These are phyloP conservation scores for Scedosporium aurantiacum DNA, from an alignment of 2,329 filamentous ascomycete genomes.

Conservation along the genomic window DNA sequence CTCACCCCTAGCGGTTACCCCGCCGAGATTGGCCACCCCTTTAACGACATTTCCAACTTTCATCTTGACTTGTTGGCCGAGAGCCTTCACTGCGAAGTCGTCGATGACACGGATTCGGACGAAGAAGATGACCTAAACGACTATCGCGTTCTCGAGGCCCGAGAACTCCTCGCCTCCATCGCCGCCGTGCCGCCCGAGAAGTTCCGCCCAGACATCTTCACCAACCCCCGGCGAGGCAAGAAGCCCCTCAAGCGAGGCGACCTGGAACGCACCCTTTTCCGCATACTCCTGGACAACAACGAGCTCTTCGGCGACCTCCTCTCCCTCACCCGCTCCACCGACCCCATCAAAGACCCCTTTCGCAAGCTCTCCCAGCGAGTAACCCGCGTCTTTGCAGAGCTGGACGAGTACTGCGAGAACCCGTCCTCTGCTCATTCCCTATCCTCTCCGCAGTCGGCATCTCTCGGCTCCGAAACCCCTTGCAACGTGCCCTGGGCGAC, in stretches of 20 bases:
- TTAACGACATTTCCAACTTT: conserved; percentile 35
- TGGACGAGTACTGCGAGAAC: conserved; percentile 22
- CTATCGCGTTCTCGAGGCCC: conserved; percentile 34
- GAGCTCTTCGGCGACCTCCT: conserved; percentile 44
- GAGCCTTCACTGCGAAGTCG: conserved; percentile 37
- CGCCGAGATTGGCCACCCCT: conserved; percentile 36
- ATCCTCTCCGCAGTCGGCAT: conserved; percentile 4
- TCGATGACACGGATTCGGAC: conserved; percentile 18
- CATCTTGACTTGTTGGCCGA: conserved; percentile 41
- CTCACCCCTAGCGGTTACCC: conserved; percentile 33
- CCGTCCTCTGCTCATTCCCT: background rate
- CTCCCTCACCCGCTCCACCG: conserved; percentile 30
- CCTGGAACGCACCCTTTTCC: conserved; percentile 38
- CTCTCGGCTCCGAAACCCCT: conserved; percentile 17
- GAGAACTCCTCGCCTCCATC: conserved; percentile 39
- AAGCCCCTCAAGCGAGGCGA: conserved; percentile 32
- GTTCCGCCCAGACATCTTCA: conserved; percentile 37
- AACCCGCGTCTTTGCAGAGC: conserved; percentile 31
- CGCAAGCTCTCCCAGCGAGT: conserved; percentile 36
- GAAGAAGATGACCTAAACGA: conserved; percentile 18
- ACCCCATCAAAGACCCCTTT: conserved; percentile 34
- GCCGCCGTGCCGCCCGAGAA: conserved; percentile 25
- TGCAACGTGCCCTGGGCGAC: conserved; percentile 38
- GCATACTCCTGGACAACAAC: conserved; percentile 42
- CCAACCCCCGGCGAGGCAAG: conserved; percentile 17